Base-by-base conservation (phyloP, 2,329 filamentous ascomycete genomes). In the Aspergillus candidus region DNA sequence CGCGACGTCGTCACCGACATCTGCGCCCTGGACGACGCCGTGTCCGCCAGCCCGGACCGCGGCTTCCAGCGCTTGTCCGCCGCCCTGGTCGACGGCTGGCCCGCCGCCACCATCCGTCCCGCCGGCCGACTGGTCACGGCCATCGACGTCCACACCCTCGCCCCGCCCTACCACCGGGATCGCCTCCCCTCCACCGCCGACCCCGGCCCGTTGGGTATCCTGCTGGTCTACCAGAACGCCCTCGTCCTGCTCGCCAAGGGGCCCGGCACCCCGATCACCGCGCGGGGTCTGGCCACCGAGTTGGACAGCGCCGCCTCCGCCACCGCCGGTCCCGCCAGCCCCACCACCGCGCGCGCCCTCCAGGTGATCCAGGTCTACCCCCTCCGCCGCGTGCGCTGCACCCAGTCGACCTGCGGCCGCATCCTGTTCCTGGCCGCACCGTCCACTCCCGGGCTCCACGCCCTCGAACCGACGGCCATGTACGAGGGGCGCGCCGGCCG, bases 1-100 rank as follows among this genome's bases (percentile, higher is more conserved):
- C 79, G 91, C 53, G 93, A 97, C 63, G 86, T 95, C 41, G 89
- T 98, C 53, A 89, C 90, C 14, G 93, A 94, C 42, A 98, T 98
- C 35, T 98, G 93, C 67, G 94, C 91, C 12, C 83, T 96, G 70
- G 91, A 96, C 57, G 76, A 86, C 70, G 61, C 86, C 58, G 58
- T 74, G 66, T 56, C 79, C 1, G 66, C 68, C 3, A 84, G 88
- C 58, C 86, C 88, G 54, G 82, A 83, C 8, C 85, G 87, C 53
- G 75, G 88, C 35, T 78, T 84, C 30, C 84, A 82, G 53, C 82
- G 86, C 34, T 71, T 96, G 38, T 83, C 83, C 50, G 83, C 84
- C 50, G 83, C 84, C 52, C 78, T 93, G 64, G 78, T 94, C 34
- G 81, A 87, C 56, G 79, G 77, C 36, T 94, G 88, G 88, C 88